phyloP scores from a whole-genome alignment of 2,329 filamentous ascomycete species.

The Mycosphaerelloides madeirae region DNA sequence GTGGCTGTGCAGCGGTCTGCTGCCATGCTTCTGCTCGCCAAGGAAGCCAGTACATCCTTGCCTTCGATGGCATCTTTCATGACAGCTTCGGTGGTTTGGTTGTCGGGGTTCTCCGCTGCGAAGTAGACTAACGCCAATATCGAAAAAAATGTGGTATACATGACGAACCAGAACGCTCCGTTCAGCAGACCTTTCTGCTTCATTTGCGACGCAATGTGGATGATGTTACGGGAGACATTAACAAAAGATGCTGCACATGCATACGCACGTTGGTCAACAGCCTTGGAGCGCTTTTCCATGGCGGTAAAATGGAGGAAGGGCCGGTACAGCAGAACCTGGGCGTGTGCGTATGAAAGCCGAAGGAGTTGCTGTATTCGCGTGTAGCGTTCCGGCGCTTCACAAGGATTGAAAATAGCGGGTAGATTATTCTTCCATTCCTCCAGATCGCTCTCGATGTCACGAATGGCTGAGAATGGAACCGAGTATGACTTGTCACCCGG shows the following conservation, averaged over 20 bases:
- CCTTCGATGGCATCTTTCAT: constrained; percentile 80
- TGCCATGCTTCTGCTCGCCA: constrained; percentile 80
- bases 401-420: constrained; percentile 72
- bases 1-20: constrained; percentile 79
- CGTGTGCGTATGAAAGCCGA: constrained; percentile 74
- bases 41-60: constrained; percentile 70
- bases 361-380: constrained; percentile 65
- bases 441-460: constrained; percentile 60
- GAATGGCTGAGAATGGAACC: constrained; percentile 60
- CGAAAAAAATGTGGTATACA: constrained; percentile 79
- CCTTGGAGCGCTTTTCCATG: constrained; percentile 46
- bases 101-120: constrained; percentile 73
- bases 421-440: constrained; percentile 62
- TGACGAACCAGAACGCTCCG: constrained; percentile 80
- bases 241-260: constrained; percentile 66
- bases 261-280: constrained; percentile 71
- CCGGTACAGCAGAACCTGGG: constrained; percentile 76
- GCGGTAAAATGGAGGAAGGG: constrained; percentile 82
- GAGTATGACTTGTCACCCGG: constrained; percentile 54
- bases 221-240: constrained; percentile 65
- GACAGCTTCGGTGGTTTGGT: constrained; percentile 69
- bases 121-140: constrained; percentile 76
- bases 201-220: constrained; percentile 76
- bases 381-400: constrained; percentile 69
- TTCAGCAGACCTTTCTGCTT: constrained; percentile 69